A percentile compares a stretch with the other conserved stretches of the same genome.
These are phyloP conservation scores for Castanopsis chinensis DNA, from an alignment of 306 rosid genomes.

Conservation along the genomic window DNA sequence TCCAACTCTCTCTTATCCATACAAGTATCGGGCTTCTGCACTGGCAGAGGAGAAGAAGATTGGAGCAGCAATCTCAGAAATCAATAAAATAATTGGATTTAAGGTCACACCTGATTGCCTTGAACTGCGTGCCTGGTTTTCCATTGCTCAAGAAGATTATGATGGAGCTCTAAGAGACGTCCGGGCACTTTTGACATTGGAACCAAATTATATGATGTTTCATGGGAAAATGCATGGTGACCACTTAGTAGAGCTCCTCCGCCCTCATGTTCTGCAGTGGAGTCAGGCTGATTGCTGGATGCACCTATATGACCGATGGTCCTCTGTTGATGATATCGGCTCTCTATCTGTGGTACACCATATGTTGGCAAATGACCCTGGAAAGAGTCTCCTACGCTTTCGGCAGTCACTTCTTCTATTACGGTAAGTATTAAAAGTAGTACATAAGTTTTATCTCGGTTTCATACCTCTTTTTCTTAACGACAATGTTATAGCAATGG, in stretches of 20 bases:
- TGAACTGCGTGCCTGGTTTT: conserved; percentile 86
- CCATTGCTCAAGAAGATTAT: conserved; percentile 64
- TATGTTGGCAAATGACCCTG: conserved; percentile 82
- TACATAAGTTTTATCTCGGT: background rate
- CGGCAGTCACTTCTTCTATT: conserved; percentile 83
- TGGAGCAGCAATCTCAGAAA: conserved; percentile 63
- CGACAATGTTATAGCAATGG: background rate
- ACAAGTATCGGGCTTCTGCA: conserved; percentile 69
- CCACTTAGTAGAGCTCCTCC: conserved; percentile 64
- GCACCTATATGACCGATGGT: conserved; percentile 77
- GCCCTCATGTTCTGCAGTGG: conserved; percentile 62
- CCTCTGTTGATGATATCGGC: conserved; percentile 87
- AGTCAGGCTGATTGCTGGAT: conserved; percentile 95
- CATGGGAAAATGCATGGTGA: conserved; percentile 66
- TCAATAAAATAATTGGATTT: conserved; percentile 68
- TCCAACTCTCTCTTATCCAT: conserved; percentile 79
- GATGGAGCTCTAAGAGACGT: conserved; percentile 80
- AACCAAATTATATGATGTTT: conserved; percentile 73
- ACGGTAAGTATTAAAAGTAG: conserved; percentile 45
- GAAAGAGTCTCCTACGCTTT: conserved; percentile 77
- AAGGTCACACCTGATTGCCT: conserved; percentile 84
- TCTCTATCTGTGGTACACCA: conserved; percentile 83
- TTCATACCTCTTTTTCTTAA: background rate
- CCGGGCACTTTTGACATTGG: conserved; percentile 81
- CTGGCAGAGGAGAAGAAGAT: conserved; percentile 58